These are phyloP conservation scores for Lentinus tigrinus DNA, from an alignment of 768 basidiomycete species.

Conservation along the genomic window DNA sequence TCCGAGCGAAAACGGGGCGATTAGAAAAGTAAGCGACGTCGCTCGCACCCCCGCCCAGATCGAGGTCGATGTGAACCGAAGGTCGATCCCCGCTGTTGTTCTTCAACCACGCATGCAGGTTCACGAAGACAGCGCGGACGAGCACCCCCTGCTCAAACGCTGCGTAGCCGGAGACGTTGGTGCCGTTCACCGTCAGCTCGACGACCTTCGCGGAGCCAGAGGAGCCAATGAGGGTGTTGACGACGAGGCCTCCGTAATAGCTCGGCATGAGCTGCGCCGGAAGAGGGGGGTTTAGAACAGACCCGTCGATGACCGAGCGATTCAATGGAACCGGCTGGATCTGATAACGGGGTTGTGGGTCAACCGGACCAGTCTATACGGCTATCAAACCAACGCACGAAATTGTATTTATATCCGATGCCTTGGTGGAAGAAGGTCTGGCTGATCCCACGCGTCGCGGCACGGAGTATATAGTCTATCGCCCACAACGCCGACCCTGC, in stretches of 20 bases:
- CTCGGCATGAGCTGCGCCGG: constrained; percentile 62
- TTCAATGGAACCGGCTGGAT: constrained; percentile 63
- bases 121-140: constrained; percentile 55
- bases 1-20: constrained; percentile 5
- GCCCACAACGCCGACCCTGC: constrained; percentile 72
- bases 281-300: constrained; percentile 45
- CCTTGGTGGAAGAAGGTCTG: constrained; percentile 64
- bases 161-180: constrained; percentile 58
- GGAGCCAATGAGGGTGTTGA: constrained; percentile 54
- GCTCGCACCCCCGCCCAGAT: constrained; percentile 24
- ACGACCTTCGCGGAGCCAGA: constrained; percentile 40
- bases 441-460: constrained; percentile 52
- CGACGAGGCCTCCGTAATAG: constrained; percentile 65
- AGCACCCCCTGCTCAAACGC: constrained; percentile 49
- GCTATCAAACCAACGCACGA: too few relatives aligned
- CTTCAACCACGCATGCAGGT: constrained; percentile 47
- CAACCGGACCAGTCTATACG: neutral
- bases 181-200: constrained; percentile 49
- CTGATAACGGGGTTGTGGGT: constrained; percentile 30
- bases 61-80: constrained; percentile 40
- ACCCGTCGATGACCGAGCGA: constrained; percentile 55
- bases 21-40: neutral
- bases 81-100: constrained; percentile 36
- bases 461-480: constrained; percentile 62
- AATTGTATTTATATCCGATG: constrained; percentile 54